Conservation (phyloP, 1,139 yeast genomes). For the Taiozyma onychis region DNA sequence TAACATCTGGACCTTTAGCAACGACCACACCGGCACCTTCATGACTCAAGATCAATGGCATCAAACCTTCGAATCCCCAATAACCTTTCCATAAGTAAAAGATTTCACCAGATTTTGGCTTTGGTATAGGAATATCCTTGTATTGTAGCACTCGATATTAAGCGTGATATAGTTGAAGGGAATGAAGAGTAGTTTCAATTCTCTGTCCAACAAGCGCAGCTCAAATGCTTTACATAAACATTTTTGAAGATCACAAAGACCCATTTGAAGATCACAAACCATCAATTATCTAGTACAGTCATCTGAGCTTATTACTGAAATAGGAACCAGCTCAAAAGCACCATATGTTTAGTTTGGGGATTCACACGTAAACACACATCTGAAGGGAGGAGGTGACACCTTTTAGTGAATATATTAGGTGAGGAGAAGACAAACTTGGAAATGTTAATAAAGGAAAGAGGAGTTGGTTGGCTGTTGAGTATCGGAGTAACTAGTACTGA, state of each 20-base stretch:
- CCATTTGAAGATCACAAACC: not conserved
- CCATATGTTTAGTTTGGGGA: not conserved
- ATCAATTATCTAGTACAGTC: not conserved
- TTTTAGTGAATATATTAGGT: too few species aligned
- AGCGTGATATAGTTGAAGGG: not conserved
- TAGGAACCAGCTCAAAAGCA: not conserved
- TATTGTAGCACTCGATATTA: slow-evolving; percentile 29
- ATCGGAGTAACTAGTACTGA: too few species aligned
- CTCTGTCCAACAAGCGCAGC: not conserved
- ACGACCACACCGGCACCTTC: slow-evolving; percentile 67
- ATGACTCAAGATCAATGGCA: slow-evolving; percentile 69
- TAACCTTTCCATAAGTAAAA: slow-evolving; percentile 80
- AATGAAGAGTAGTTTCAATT: not conserved
- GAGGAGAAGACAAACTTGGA: too few species aligned
- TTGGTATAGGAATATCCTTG: slow-evolving; percentile 64
- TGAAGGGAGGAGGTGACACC: not conserved
- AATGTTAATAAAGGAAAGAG: too few species aligned
- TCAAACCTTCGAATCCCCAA: slow-evolving; percentile 63
- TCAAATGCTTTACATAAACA: not conserved
- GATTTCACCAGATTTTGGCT: slow-evolving; percentile 61
- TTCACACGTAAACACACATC: not conserved
- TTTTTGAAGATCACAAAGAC: too few species aligned
- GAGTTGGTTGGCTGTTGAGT: too few species aligned
- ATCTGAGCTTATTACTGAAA: not conserved
- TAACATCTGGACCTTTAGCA: slow-evolving; percentile 49